Base-by-base conservation (phyloP, 2,329 filamentous ascomycete genomes). In the Trichophyton benhamiae region DNA sequence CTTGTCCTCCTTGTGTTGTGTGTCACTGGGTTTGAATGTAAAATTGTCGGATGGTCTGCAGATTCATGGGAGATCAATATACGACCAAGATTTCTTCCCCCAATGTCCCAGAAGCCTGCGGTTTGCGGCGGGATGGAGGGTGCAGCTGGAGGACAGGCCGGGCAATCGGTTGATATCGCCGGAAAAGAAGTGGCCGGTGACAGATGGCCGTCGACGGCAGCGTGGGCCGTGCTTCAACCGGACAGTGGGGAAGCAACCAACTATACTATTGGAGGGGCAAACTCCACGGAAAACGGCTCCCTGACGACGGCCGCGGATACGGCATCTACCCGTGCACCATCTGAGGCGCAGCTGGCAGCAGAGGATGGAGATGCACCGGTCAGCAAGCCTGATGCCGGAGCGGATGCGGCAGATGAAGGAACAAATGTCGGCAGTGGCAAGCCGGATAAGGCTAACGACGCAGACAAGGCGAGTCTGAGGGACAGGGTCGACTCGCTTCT, bases 401-500 rank as follows among this genome's bases (percentile, higher is more conserved):
- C 36, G 41, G 33, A 36, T 27, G 52, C 13, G 17, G 46, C 11
- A 57, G 30, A 55, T 55, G 52, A 55, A 7, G 52, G 30, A 15
- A 30, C 11, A 33, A 33, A 36, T 55, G 33, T 36, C 52, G 52
- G 52, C 52, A 55, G 27, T 33, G 30, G 27, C 27, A 25, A 36
- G 2, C 3, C 52, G 15, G 30, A 55, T 33, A 36, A 55, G 30
- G 52, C 52, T 55, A 55, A 58, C 36, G 55, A 44, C 55, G 41
- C 55, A 44, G 13, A 25, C 20, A 58, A 15, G 36, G 27, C 17
- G 27, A 58, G 33, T 25, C 6, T 62, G 38, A 44, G 63, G 53
- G 60, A 64, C 52, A 58, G 63, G 20, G 58, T 64, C 17, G 63
- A 64, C 55, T 27, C 53, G 55, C 41, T 58, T 36, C 61, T 64